A percentile compares a stretch with the other conserved stretches of the same genome.
These are phyloP conservation scores for Nothophytophthora sp. DNA, from an alignment of 352 stramenopile genomes.

Conservation along the genomic window DNA sequence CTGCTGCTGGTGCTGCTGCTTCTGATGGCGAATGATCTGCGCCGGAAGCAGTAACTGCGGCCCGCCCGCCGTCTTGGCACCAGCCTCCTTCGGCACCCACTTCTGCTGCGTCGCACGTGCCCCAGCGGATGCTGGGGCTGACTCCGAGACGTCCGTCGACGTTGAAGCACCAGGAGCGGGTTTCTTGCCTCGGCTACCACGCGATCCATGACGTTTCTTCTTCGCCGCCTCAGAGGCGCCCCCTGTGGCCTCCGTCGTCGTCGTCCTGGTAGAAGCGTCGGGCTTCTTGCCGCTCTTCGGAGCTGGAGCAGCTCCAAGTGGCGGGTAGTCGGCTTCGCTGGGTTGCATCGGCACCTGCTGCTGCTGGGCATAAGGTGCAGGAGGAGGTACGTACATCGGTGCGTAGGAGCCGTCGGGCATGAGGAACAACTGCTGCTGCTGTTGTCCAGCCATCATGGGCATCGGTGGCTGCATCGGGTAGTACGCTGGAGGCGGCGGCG, in stretches of 20 bases:
- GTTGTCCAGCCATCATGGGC: constrained; percentile 2
- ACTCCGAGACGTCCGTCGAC: constrained; percentile 1
- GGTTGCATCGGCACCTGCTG: constrained; percentile 14
- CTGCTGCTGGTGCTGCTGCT: constrained; percentile 34
- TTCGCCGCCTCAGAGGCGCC: constrained; percentile 8
- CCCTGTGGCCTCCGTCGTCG: constrained; percentile 4
- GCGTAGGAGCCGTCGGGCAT: constrained; percentile 37
- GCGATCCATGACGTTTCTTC: constrained; percentile 13
- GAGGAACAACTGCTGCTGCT: constrained; percentile 28
- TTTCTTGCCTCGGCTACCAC: constrained; percentile 22
- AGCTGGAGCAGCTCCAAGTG: constrained; percentile 14
- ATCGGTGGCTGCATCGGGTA: constrained; percentile 20
- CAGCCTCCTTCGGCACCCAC: constrained; percentile 35
- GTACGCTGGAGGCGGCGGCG: constrained; percentile 16
- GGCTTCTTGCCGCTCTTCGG: constrained; percentile 15
- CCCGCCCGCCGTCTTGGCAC: constrained; percentile 16
- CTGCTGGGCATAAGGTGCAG: constrained; percentile 9
- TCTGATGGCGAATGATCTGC: constrained; percentile 52
- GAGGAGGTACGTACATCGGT: constrained; percentile 22
- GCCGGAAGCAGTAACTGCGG: constrained; percentile 44
- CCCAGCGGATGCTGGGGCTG: constrained; percentile 2
- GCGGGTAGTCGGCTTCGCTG: constrained; percentile 32
- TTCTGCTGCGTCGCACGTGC: constrained; percentile 18
- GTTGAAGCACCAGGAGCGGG: constrained; percentile 1
- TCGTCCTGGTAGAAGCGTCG: background rate